phyloP scores from a whole-genome alignment of 1,284 basidiomycete genomes.

The Cutaneotrichosporon mucoides region DNA sequence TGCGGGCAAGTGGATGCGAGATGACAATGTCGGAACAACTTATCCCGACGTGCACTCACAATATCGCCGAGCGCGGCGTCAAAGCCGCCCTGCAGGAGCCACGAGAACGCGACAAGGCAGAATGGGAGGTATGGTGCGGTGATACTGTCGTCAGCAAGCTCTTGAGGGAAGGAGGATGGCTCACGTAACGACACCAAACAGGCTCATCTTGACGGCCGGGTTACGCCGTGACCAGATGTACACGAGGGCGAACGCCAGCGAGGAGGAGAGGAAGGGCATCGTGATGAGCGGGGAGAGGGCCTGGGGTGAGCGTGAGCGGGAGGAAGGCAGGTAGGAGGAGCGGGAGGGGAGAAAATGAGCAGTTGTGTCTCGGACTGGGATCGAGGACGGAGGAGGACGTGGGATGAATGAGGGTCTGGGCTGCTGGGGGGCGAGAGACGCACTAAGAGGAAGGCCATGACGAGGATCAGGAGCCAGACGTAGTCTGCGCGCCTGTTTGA shows the following conservation, averaged over 20 bases:
- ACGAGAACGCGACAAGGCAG: slow-evolving; percentile 79
- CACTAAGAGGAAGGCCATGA: slow-evolving; percentile 75
- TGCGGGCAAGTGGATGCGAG: too few species aligned
- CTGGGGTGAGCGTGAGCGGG: slow-evolving; percentile 50
- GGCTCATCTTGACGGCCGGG: slow-evolving; percentile 85
- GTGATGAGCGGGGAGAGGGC: slow-evolving; percentile 77
- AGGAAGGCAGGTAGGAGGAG: too few species aligned
- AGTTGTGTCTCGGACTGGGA: too few species aligned
- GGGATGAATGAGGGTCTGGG: too few species aligned
- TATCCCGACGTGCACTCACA: slow-evolving; percentile 42
- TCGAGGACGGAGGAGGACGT: too few species aligned
- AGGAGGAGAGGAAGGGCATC: slow-evolving; percentile 64
- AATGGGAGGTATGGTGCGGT: slow-evolving; percentile 93
- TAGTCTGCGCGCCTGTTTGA: slow-evolving; percentile 86
- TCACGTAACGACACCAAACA: slow-evolving; percentile 83
- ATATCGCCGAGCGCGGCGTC: slow-evolving; percentile 78
- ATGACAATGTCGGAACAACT: too few species aligned
- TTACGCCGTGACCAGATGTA: slow-evolving; percentile 96
- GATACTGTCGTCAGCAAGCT: slow-evolving; percentile 53
- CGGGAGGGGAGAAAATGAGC: too few species aligned
- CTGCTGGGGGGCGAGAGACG: background rate
- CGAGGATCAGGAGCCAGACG: slow-evolving; percentile 82
- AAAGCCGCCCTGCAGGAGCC: slow-evolving; percentile 84
- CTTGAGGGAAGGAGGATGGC: slow-evolving; percentile 10
- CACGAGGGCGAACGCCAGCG: slow-evolving; percentile 83